Evolutionary conservation across 2,329 filamentous ascomycete species (phyloP), one percentile per base, ranked within the genome.

Genomic region (Calcarisporium arbuscula): DNA sequence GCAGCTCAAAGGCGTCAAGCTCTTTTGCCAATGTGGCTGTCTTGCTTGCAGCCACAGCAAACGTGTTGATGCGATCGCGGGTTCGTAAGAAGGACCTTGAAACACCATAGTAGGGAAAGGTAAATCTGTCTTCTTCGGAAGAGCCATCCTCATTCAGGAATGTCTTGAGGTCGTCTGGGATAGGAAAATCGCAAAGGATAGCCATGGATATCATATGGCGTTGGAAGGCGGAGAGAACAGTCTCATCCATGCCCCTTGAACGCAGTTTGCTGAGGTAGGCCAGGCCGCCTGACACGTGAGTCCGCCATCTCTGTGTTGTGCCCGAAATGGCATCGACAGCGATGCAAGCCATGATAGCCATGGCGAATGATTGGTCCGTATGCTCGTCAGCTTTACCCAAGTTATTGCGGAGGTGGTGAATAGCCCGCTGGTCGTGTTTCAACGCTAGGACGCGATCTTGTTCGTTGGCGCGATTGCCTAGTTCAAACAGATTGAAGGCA

Each of bases 331-430:
- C 48, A 22, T 51, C 47, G 20, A 49, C 41, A 6, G 42, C 40
- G 11, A 57, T 55, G 38, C 61, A 58, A 3, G 61, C 61, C 19
- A 65, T 52, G 21, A 62, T 47, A 35, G 54, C 58, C 60, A 67
- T 64, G 4, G 58, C 61, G 17, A 64, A 56, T 15, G 64, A 50
- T 5, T 65, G 48, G 28, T 44, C 45, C 17, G 37, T 40, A 26
- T 49, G 45, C 10, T 38, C 37, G 28, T 48, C 47, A 6, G 42
- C 44, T 21, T 35, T 34, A 4, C 32, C 30, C 5, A 49, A 36
- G 34, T 44, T 48, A 16, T 46, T 41, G 2, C 47, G 44, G 7
- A 51, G 38, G 19, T 51, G 45, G 19, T 23, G 32, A 10, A 49
- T 49, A 20, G 47, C 48, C 19, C 44, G 39, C 17, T 48, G 38